Evolutionary conservation across 805 yeast genomes (phyloP), one percentile per base, ranked within the genome.

Genomic region (Wickerhamiella shivajii): DNA sequence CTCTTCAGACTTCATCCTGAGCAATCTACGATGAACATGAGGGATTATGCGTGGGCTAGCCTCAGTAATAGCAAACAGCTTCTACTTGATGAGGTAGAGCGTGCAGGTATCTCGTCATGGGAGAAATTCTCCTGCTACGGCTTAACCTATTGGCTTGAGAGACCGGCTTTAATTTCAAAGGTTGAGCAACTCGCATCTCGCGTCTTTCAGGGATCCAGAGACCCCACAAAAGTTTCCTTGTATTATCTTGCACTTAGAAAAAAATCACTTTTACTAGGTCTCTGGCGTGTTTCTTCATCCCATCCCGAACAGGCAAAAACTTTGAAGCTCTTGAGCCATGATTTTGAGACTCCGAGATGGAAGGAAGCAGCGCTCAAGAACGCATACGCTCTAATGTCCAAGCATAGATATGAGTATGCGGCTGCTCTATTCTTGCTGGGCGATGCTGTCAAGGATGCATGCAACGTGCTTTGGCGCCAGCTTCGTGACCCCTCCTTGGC

Each of bases 11-110:
- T 68, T 3, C 76, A 70, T 44, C 53, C 51, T 22, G 62, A 60
- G 6, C 83, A 74, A 47, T 49, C 57, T 14, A 52, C 63, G 5
- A 57, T 85, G 40, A 64, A 74, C 1, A 76, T 77, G 72, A 64
- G 97, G 47, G 96, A 87, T 54, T 66, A 77, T 34, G 66, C 68
- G 32, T 87, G 93, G 85, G 97, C 94, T 0, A 56, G 79, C 16
- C 92, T 83, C 53, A 75, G 90, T 36, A 77, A 72, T 28, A 74
- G 79, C 39, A 79, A 77, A 42, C 84, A 77, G 33, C 49, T 80
- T 19, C 50, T 87, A 13, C 53, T 77, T 9, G 61, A 64, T 29
- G 44, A 66, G 6, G 59, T 76, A 10, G 59, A 63, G 33, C 52
- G 62, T 31, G n/a, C 16, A 22, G 27, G 33, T 14, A 23, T 31